Conservation (phyloP, 2,329 filamentous ascomycete genomes). For the Nectriaceae sp. region DNA sequence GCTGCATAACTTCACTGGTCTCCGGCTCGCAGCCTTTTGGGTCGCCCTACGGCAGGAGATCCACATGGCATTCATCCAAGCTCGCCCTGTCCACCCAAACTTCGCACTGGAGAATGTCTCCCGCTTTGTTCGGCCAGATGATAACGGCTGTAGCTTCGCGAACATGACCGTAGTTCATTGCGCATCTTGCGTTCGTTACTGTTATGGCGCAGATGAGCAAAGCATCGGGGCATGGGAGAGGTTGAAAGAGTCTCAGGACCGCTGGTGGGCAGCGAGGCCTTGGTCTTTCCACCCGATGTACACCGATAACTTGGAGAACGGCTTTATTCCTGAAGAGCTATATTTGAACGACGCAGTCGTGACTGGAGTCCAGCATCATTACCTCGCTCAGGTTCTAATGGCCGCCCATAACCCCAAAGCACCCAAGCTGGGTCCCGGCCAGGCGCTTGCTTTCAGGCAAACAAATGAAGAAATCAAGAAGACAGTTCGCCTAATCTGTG, state of each 20-base stretch:
- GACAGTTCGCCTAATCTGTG: slow-evolving; percentile 30
- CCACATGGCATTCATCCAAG: slow-evolving; percentile 33
- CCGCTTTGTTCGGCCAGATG: slow-evolving; percentile 21
- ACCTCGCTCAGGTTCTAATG: slow-evolving; percentile 29
- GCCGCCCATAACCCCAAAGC: slow-evolving; percentile 30
- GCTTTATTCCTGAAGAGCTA: slow-evolving; percentile 22
- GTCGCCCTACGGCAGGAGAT: slow-evolving; percentile 32
- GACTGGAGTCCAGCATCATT: slow-evolving; percentile 30
- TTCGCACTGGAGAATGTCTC: slow-evolving; percentile 25
- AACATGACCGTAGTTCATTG: slow-evolving; percentile 31
- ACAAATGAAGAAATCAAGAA: slow-evolving; percentile 32
- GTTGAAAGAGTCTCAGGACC: slow-evolving; percentile 24
- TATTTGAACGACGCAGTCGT: slow-evolving; percentile 32
- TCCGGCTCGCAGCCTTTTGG: slow-evolving; percentile 32
- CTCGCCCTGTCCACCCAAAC: slow-evolving; percentile 29
- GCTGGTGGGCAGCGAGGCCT: slow-evolving; percentile 31
- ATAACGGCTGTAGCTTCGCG: slow-evolving; percentile 27
- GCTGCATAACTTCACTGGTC: slow-evolving; percentile 27
- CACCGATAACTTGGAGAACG: slow-evolving; percentile 10
- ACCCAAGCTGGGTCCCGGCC: slow-evolving; percentile 27
- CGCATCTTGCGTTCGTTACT: slow-evolving; percentile 30
- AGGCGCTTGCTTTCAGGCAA: slow-evolving; percentile 23
- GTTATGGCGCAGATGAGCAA: slow-evolving; percentile 30
- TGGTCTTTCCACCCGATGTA: slow-evolving; percentile 32
- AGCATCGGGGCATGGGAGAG: slow-evolving; percentile 23